A percentile compares a stretch with the other conserved stretches of the same genome.
Evolutionary conservation across 176 grass and related monocot genomes (phyloP).

Genomic region (Avena sativa): DNA sequence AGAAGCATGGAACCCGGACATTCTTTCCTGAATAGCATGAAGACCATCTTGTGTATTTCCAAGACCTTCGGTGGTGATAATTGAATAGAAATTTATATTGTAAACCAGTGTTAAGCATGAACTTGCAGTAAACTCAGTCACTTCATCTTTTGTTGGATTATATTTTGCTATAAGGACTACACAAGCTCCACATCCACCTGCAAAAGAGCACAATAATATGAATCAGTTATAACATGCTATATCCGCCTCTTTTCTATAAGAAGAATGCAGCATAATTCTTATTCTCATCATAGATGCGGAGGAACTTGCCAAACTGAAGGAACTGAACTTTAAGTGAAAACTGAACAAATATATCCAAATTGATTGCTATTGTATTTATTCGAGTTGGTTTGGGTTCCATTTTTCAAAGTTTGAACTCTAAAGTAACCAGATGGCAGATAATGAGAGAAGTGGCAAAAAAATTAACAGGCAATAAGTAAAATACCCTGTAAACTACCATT

Average conservation of each 20-base stretch:
- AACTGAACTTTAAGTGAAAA: not conserved
- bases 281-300: not conserved
- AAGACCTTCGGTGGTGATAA: slow-evolving; percentile 79
- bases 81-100: slow-evolving; percentile 67
- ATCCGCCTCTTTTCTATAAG: too few species aligned
- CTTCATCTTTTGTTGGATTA: slow-evolving; percentile 59
- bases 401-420: not conserved
- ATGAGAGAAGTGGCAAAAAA: not conserved
- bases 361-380: not conserved
- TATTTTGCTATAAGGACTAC: slow-evolving; percentile 77
- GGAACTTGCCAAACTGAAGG: not conserved
- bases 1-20: slow-evolving; percentile 84
- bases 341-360: not conserved
- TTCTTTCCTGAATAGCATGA: slow-evolving; percentile 75
- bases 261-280: not conserved
- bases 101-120: slow-evolving; percentile 79
- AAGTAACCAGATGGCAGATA: not conserved
- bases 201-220: slow-evolving; percentile 2
- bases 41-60: slow-evolving; percentile 65
- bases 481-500: too few species aligned
- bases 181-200: slow-evolving; percentile 83
- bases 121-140: slow-evolving; percentile 64
- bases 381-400: not conserved
- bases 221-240: not conserved
- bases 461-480: not conserved